Conservation (phyloP, 441 rosid genomes). For the Rhodomyrtus psidioides region DNA sequence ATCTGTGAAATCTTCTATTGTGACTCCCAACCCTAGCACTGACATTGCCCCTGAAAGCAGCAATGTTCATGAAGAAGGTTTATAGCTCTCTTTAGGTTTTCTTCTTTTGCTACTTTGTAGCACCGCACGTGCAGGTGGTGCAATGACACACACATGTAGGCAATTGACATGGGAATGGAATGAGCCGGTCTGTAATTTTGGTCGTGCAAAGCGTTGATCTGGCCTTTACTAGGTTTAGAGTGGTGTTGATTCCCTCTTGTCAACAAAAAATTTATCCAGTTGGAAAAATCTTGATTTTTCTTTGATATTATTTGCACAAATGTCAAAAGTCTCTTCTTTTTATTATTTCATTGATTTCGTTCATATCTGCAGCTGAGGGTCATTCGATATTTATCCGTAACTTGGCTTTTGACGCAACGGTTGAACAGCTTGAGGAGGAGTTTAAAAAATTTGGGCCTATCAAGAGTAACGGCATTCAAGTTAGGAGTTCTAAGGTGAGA, state of each 20-base stretch:
- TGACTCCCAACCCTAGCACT: conserved; percentile 20
- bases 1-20: conserved; percentile 18
- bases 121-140: background rate
- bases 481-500: conserved; percentile 43
- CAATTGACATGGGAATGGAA: background rate
- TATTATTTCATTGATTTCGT: background rate
- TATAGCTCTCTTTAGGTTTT: background rate
- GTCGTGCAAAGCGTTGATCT: background rate
- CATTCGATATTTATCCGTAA: conserved; percentile 51
- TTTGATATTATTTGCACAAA: background rate
- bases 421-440: conserved; percentile 36
- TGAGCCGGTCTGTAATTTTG: background rate
- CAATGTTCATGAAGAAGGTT: conserved; percentile 37
- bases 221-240: background rate
- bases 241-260: background rate
- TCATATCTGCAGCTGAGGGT: conserved; percentile 32
- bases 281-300: background rate
- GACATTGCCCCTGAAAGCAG: conserved; percentile 20
- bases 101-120: background rate
- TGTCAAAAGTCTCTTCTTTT: background rate
- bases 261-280: background rate
- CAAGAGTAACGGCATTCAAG: conserved; percentile 49
- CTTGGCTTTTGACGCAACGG: conserved; percentile 34
- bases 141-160: background rate
- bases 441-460: conserved; percentile 61